These are phyloP conservation scores for Quercus phellos DNA, from an alignment of 331 rosid genomes.

Conservation along the genomic window DNA sequence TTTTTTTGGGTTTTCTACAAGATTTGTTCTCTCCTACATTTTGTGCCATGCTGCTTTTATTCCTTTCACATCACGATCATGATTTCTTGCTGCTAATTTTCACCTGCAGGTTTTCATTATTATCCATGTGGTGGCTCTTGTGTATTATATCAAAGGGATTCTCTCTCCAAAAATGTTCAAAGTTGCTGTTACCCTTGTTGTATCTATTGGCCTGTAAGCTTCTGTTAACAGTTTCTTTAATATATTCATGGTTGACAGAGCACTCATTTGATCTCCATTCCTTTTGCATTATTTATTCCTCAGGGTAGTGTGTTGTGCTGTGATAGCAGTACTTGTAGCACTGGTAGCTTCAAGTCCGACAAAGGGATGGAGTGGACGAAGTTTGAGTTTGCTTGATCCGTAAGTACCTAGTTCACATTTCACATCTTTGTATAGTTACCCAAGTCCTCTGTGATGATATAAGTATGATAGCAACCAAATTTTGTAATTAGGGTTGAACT, in stretches of 20 bases:
- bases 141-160: slow-evolving; percentile 81
- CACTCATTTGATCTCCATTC: slow-evolving; percentile 18
- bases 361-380: slow-evolving; percentile 98
- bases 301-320: slow-evolving; percentile 75
- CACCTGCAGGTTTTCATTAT: slow-evolving; percentile 79
- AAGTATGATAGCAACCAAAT: neutral
- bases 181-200: slow-evolving; percentile 76
- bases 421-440: slow-evolving; percentile 16
- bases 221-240: slow-evolving; percentile 18
- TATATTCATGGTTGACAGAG: slow-evolving; percentile 8
- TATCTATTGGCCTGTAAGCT: slow-evolving; percentile 86
- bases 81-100: slow-evolving; percentile 22
- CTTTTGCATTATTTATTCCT: slow-evolving; percentile 30
- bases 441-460: slow-evolving; percentile 7
- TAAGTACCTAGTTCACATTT: slow-evolving; percentile 40
- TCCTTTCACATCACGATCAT: slow-evolving; percentile 26
- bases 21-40: neutral
- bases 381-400: slow-evolving; percentile 97
- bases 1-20: neutral
- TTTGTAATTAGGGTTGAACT: neutral
- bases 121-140: slow-evolving; percentile 94
- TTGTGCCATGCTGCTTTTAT: neutral
- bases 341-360: slow-evolving; percentile 98
- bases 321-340: slow-evolving; percentile 74
- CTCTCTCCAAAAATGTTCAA: slow-evolving; percentile 90